These are phyloP conservation scores for Trichoderma parareesei DNA, from an alignment of 495 filamentous ascomycete species.

Conservation along the genomic window DNA sequence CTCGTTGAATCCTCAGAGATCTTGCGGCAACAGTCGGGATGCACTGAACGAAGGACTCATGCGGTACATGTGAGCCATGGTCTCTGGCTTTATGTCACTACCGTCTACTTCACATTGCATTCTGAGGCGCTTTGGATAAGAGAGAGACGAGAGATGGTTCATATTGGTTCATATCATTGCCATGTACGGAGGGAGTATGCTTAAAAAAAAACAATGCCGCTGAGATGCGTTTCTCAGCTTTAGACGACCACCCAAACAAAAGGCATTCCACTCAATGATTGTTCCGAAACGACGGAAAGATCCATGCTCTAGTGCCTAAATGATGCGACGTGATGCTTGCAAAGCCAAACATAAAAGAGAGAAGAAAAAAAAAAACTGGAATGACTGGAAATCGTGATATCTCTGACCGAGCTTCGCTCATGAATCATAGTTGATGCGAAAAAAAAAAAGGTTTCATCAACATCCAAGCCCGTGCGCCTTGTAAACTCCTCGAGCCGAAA, in stretches of 20 bases:
- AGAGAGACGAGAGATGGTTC: neutral
- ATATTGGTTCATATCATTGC: neutral
- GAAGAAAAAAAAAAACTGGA: neutral
- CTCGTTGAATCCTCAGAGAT: no score
- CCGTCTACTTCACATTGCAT: neutral
- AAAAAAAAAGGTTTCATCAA: neutral
- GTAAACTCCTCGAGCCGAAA: neutral
- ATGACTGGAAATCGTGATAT: neutral
- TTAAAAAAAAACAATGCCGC: no score
- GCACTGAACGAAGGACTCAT: no score
- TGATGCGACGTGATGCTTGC: neutral
- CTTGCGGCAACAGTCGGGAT: no score
- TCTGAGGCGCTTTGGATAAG: neutral
- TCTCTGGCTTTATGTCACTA: no score
- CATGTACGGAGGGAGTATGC: neutral
- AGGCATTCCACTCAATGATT: neutral
- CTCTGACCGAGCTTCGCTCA: neutral
- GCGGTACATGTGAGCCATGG: no score
- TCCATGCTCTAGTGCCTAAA: neutral
- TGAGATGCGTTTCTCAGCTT: no score
- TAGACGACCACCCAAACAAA: no score
- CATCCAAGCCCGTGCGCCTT: neutral
- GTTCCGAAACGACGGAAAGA: neutral
- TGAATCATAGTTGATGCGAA: neutral
- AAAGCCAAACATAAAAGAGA: neutral